These are phyloP conservation scores for Grosmannia serpens DNA, from an alignment of 2,329 filamentous ascomycete species.

Conservation along the genomic window DNA sequence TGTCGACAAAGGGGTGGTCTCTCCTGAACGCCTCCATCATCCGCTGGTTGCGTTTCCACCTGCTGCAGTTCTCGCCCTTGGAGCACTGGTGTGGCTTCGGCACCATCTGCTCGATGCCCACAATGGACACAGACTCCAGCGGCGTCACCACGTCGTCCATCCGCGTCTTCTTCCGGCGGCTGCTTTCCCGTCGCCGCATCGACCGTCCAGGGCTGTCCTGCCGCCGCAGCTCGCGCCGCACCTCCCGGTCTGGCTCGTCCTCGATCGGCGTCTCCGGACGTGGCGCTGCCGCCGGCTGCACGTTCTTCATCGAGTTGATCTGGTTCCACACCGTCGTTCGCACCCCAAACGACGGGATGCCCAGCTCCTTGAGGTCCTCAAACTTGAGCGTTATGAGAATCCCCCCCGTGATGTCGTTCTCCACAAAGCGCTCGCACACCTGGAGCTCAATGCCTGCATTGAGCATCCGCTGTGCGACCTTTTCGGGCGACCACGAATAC, in stretches of 20 bases:
- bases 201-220: conserved; percentile 15
- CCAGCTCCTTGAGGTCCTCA: conserved; percentile 72
- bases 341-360: conserved; percentile 72
- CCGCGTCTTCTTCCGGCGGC: conserved; percentile 25
- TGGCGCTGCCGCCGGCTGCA: conserved; percentile 33
- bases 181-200: conserved; percentile 29
- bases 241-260: conserved; percentile 41
- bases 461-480: conserved; percentile 80
- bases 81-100: conserved; percentile 75
- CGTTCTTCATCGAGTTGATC: conserved; percentile 57
- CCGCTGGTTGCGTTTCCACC: conserved; percentile 70
- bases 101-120: conserved; percentile 80
- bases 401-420: conserved; percentile 83
- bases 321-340: conserved; percentile 71
- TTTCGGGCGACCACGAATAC: conserved; percentile 57
- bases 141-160: conserved; percentile 61
- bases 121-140: conserved; percentile 77
- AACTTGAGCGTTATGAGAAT: conserved; percentile 87
- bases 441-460: conserved; percentile 66
- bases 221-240: conserved; percentile 28
- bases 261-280: conserved; percentile 50
- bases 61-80: conserved; percentile 77
- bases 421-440: conserved; percentile 72
- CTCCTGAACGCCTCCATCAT: conserved; percentile 64
- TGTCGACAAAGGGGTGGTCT: conserved; percentile 58